These are phyloP conservation scores for Parastagonospora avenae DNA, from an alignment of 2,329 filamentous ascomycete genomes.

Conservation along the genomic window DNA sequence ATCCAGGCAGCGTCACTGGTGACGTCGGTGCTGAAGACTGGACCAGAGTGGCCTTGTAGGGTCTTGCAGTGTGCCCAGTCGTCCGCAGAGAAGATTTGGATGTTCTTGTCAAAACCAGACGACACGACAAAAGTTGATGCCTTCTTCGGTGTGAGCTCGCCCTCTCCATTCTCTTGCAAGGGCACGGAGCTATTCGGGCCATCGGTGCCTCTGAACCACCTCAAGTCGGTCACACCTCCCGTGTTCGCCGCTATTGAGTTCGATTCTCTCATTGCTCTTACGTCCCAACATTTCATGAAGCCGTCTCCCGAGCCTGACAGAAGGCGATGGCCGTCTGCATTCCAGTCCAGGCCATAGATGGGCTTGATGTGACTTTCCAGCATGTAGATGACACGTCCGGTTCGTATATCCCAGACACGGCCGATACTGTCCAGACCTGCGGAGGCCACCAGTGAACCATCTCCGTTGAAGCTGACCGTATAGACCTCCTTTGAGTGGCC, in stretches of 20 bases:
- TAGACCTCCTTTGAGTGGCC: slow-evolving; percentile 95
- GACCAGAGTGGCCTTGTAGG: slow-evolving; percentile 86
- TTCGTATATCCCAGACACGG: slow-evolving; percentile 91
- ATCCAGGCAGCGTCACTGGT: slow-evolving; percentile 89
- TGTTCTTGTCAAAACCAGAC: slow-evolving; percentile 89
- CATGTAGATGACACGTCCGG: slow-evolving; percentile 93
- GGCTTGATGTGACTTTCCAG: slow-evolving; percentile 92
- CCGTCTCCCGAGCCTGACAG: slow-evolving; percentile 92
- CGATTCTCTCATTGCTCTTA: slow-evolving; percentile 82
- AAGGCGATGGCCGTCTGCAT: slow-evolving; percentile 86
- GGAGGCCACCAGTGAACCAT: slow-evolving; percentile 87
- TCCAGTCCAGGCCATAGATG: slow-evolving; percentile 93
- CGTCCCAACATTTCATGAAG: slow-evolving; percentile 97
- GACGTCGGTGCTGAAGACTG: slow-evolving; percentile 88
- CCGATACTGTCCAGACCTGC: slow-evolving; percentile 95
- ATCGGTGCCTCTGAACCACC: slow-evolving; percentile 91
- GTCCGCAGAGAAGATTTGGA: slow-evolving; percentile 95
- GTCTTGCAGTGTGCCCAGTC: slow-evolving; percentile 92
- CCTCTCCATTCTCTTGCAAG: slow-evolving; percentile 68
- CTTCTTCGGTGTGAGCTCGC: slow-evolving; percentile 72
- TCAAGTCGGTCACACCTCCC: slow-evolving; percentile 87
- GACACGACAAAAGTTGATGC: slow-evolving; percentile 90
- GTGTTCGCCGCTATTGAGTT: slow-evolving; percentile 90
- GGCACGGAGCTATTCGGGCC: slow-evolving; percentile 68
- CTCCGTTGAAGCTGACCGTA: slow-evolving; percentile 83